Conservation (phyloP, 2,329 filamentous ascomycete species). For the Reticulascus tulasneorum region DNA sequence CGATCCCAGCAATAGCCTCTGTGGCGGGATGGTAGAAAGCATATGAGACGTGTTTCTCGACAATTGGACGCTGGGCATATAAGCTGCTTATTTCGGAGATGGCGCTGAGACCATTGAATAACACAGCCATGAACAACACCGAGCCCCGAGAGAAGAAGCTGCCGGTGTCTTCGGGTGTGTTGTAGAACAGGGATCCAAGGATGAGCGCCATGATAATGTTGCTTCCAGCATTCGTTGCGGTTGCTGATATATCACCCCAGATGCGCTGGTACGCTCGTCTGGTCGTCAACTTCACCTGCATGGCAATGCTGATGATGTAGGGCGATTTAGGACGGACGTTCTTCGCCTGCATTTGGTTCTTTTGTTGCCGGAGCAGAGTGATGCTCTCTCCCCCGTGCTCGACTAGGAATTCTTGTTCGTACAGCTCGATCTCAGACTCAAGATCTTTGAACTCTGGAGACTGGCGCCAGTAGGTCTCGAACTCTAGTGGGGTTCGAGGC, state of each 20-base stretch:
- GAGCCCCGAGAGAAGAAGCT: slow-evolving; percentile 53
- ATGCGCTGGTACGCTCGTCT: slow-evolving; percentile 49
- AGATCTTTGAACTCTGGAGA: slow-evolving; percentile 41
- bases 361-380: slow-evolving; percentile 41
- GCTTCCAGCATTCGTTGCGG: slow-evolving; percentile 38
- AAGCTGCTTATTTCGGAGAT: slow-evolving; percentile 50
- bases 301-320: slow-evolving; percentile 51
- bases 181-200: slow-evolving; percentile 58
- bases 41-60: slow-evolving; percentile 45
- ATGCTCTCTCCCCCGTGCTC: slow-evolving; percentile 33
- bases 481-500: slow-evolving; percentile 67
- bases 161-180: slow-evolving; percentile 41
- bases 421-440: slow-evolving; percentile 43
- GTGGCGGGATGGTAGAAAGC: slow-evolving; percentile 48
- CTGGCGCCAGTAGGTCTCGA: slow-evolving; percentile 46
- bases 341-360: slow-evolving; percentile 48
- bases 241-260: slow-evolving; percentile 47
- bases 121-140: slow-evolving; percentile 55
- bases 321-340: slow-evolving; percentile 51
- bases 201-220: slow-evolving; percentile 56
- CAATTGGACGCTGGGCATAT: slow-evolving; percentile 42
- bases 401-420: slow-evolving; percentile 42
- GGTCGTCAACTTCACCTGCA: slow-evolving; percentile 50
- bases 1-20: slow-evolving; percentile 51
- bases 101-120: slow-evolving; percentile 55